A percentile compares a stretch with the other conserved stretches of the same genome.
Evolutionary conservation across 495 filamentous ascomycete genomes (phyloP).

Genomic region (Friedmanniomyces simplex): DNA sequence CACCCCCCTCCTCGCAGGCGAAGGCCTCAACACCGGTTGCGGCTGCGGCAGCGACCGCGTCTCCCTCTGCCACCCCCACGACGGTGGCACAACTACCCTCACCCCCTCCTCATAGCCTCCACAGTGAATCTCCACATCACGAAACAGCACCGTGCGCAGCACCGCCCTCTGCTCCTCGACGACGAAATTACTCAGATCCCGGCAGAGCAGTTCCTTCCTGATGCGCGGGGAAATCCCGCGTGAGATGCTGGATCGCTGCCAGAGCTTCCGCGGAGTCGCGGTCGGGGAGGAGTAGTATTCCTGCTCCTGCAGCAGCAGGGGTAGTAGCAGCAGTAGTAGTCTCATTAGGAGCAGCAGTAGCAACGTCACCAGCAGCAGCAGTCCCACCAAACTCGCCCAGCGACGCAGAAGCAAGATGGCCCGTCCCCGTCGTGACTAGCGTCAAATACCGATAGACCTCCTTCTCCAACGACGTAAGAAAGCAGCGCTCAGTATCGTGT

Average conservation of each 20-base stretch:
- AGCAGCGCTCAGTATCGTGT: background rate
- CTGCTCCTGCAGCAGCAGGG: too few relatives aligned
- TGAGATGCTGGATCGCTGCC: background rate
- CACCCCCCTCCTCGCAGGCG: background rate
- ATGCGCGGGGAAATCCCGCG: background rate
- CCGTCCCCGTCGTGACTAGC: background rate
- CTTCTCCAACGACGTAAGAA: constrained; percentile 2
- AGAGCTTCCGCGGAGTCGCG: background rate
- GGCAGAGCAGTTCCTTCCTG: background rate
- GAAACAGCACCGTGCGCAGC: background rate
- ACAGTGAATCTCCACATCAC: background rate
- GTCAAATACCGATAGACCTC: background rate
- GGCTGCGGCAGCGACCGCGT: background rate
- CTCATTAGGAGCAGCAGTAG: too few relatives aligned
- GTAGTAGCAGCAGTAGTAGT: too few relatives aligned
- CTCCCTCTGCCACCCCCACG: too few relatives aligned
- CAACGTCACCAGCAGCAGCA: too few relatives aligned
- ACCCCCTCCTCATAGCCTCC: background rate
- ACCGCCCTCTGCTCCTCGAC: background rate
- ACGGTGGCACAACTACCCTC: too few relatives aligned
- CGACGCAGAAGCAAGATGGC: too few relatives aligned
- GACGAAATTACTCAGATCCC: background rate
- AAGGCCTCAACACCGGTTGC: background rate
- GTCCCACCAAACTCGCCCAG: too few relatives aligned
- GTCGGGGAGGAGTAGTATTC: background rate